Conservation (phyloP, 1,284 basidiomycete genomes). For the Cryptococcus floricola region DNA sequence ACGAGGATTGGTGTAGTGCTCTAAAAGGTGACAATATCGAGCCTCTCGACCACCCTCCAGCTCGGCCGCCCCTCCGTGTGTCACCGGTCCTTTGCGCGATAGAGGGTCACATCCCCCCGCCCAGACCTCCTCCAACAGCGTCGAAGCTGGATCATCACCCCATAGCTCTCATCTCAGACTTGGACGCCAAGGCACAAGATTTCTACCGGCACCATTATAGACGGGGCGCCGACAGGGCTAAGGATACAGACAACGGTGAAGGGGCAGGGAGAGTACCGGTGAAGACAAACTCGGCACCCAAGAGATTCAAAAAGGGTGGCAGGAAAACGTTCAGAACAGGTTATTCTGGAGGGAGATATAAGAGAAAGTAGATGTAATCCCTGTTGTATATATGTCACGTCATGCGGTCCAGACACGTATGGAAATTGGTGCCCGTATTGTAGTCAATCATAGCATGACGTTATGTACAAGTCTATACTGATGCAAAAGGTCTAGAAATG, state of each 20-base stretch:
- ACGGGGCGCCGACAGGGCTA: slow-evolving; percentile 22
- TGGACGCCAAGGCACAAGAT: slow-evolving; percentile 13
- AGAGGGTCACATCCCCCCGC: not conserved
- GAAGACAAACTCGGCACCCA: not conserved
- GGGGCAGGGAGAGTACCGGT: not conserved
- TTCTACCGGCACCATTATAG: slow-evolving; percentile 37
- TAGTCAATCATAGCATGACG: too few relatives aligned
- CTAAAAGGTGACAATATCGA: too few relatives aligned
- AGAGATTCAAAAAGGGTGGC: not conserved
- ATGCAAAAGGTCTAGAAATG: too few relatives aligned
- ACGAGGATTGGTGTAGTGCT: too few relatives aligned
- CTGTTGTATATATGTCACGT: not conserved
- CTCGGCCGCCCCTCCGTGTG: not conserved
- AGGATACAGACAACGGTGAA: not conserved
- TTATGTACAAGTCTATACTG: too few relatives aligned
- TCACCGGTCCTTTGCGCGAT: not conserved
- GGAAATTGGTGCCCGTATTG: too few relatives aligned
- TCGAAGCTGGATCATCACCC: not conserved
- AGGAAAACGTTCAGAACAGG: not conserved
- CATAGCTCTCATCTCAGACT: slow-evolving; percentile 10
- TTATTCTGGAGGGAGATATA: not conserved
- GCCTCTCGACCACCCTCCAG: not conserved
- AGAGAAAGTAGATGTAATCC: slow-evolving; percentile 10
- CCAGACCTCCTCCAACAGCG: not conserved
- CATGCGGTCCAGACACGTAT: too few relatives aligned